Evolutionary conservation across 2,329 filamentous ascomycete genomes (phyloP).

Genomic region (Claviceps monticola): DNA sequence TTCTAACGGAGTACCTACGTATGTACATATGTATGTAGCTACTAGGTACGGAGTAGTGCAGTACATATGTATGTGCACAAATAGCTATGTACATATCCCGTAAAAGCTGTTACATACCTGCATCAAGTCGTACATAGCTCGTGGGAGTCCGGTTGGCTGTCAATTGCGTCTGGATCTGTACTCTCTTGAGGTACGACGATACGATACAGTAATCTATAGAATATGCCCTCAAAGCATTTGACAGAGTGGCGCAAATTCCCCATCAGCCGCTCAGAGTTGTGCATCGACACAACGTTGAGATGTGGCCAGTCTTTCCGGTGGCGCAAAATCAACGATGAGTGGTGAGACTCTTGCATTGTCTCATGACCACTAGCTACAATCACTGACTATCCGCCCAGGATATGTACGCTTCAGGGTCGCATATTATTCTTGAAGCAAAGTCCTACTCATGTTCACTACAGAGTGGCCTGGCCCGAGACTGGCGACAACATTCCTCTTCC

Average conservation of each 20-base stretch:
- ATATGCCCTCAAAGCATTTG: constrained; percentile 31
- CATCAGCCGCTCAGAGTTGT: constrained; percentile 69
- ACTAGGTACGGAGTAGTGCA: no score
- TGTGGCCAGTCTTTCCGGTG: constrained; percentile 97
- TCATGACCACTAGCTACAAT: not conserved
- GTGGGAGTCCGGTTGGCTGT: no score
- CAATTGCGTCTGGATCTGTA: no score
- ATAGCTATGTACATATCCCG: no score
- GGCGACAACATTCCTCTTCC: constrained; percentile 7
- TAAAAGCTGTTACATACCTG: no score
- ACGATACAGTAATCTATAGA: no score
- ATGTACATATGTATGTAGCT: no score
- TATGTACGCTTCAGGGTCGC: constrained; percentile 73
- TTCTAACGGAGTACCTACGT: no score
- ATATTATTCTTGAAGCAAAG: constrained; percentile 81
- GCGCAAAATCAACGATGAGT: constrained; percentile 74
- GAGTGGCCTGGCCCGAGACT: constrained; percentile 44
- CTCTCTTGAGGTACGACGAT: no score
- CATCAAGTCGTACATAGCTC: no score
- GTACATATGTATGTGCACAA: no score
- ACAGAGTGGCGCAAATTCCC: constrained; percentile 81
- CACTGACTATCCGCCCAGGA: constrained; percentile 30
- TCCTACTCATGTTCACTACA: constrained; percentile 63
- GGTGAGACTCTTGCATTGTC: constrained; percentile 34
- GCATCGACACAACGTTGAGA: constrained; percentile 83